Percentiles rank a stretch among this genome's conserved stretches.
Evolutionary conservation across 2,329 filamentous ascomycete species (phyloP).

Genomic region (Phialophora expanda): DNA sequence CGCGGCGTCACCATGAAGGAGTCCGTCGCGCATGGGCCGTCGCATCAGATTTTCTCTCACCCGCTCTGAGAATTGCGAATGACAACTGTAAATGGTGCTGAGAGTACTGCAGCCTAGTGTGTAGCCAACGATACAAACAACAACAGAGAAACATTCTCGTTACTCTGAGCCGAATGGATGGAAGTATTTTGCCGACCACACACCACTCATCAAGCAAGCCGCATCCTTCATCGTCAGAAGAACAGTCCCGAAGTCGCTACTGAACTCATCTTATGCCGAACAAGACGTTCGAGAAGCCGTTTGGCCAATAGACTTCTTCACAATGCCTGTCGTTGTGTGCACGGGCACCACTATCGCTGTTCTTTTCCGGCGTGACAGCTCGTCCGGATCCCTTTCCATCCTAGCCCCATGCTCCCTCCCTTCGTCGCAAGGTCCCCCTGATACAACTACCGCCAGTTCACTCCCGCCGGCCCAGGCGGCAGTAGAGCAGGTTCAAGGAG

Average conservation of each 20-base stretch:
- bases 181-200: background rate
- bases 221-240: no score
- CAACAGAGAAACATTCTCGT: no score
- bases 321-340: background rate
- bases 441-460: background rate
- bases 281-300: background rate
- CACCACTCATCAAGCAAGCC: no score
- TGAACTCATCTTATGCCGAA: background rate
- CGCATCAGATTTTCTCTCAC: no score
- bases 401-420: background rate
- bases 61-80: no score
- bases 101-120: background rate
- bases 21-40: no score
- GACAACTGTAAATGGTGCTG: background rate
- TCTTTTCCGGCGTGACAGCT: background rate
- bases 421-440: background rate
- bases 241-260: no score
- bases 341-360: no score
- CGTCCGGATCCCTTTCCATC: background rate
- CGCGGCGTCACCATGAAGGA: no score
- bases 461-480: background rate
- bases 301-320: background rate
- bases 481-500: constrained; percentile 18
- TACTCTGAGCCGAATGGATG: no score
- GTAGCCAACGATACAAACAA: no score